Conservation (phyloP, 2,329 filamentous ascomycete genomes). For the Alternaria atra region DNA sequence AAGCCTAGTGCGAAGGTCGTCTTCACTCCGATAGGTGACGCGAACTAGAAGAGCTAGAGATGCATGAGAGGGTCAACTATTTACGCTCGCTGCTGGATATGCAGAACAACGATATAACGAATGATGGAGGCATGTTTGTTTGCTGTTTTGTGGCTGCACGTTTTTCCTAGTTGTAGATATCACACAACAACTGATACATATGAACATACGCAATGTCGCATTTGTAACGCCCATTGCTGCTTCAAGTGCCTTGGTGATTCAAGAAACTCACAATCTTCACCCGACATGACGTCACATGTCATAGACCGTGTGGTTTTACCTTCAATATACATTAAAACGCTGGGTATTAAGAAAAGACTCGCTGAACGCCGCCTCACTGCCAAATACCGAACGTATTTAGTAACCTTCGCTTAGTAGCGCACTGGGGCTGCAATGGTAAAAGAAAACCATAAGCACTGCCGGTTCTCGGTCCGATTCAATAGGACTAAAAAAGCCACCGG, state of each 20-base stretch:
- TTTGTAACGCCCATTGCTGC: neutral
- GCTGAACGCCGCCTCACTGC: neutral
- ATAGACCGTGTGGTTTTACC: neutral
- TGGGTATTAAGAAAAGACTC: neutral
- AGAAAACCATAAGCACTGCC: neutral
- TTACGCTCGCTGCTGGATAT: conserved; percentile 3
- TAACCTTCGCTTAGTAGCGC: neutral
- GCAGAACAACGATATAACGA: conserved; percentile 1
- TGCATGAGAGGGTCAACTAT: neutral
- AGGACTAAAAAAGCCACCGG: neutral
- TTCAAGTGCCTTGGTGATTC: neutral
- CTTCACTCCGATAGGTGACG: conserved; percentile 12
- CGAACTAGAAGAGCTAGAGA: neutral
- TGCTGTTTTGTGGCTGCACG: neutral
- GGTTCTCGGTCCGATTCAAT: neutral
- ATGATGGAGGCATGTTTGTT: neutral
- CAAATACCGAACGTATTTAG: neutral
- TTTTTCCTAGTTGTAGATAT: neutral
- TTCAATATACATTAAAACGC: neutral
- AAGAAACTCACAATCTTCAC: neutral
- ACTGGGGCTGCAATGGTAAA: neutral
- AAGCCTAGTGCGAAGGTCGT: conserved; percentile 21
- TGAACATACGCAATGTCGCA: neutral
- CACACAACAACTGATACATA: neutral
- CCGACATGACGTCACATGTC: neutral